Evolutionary conservation across 257 asterid species (phyloP), one percentile per base, ranked within the genome.

Genomic region (Paulownia fortunei): DNA sequence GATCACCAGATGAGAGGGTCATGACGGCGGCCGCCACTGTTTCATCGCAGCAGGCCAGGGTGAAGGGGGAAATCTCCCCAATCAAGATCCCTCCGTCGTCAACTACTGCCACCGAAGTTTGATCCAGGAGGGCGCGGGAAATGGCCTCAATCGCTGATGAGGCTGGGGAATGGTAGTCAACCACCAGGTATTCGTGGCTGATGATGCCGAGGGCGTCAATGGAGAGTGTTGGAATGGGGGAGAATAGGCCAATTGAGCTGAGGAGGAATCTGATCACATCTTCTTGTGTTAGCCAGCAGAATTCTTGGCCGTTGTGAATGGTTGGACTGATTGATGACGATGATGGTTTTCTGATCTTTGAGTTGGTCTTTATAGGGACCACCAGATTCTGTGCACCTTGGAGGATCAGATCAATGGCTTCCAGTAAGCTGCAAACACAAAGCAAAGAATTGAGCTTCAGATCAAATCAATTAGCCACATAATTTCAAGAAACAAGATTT

Each of bases 241-340:
- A 92, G 83, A 92, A 89, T 1, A 87, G 84, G 70, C 92, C 92
- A 9, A 92, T 87, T 5, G 91, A 87, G 79, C 90, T 84, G 15
- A 92, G 85, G 69, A 92, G 85, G 73, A 87, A 92, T 46, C 94
- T 59, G 67, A 92, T 82, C 21, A 92, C 80, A 19, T 92, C 97
- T 83, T 92, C 97, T 75, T 89, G 96, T 0, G 94, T 86, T 55
- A 92, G 47, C 97, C 96, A 92, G 67, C 97, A 92, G 77, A 86
- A 92, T 75, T 92, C 88, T 3, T 69, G 82, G 77, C 94, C 92
- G 37, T 79, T 78, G 88, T 90, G 97, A 44, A 59, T 59, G 3
- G 92, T 92, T 16, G 85, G 63, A 69, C 8, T 59, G 15, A 34
- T 13, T 7, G 77, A 42, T 30, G 86, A 49, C 32, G 87, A 16